phyloP scores from a whole-genome alignment of 129 eudicot species.

The Scalesia atractyloides region DNA sequence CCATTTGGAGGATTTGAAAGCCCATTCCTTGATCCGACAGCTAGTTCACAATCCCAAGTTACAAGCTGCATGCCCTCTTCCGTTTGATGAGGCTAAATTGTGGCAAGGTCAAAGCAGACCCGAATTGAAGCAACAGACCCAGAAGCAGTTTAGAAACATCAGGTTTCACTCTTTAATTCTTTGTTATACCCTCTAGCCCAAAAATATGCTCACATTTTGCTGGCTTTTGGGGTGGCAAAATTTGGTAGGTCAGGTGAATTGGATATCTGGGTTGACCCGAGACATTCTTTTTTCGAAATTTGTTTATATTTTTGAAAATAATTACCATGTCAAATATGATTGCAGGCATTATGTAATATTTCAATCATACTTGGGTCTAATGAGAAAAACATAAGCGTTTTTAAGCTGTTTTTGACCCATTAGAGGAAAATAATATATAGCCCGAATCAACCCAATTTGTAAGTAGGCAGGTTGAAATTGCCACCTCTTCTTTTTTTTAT shows the following conservation, averaged over 20 bases:
- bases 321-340: not conserved
- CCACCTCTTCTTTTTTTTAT: not conserved
- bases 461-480: not conserved
- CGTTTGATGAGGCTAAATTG: conserved; percentile 83
- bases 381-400: not conserved
- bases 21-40: conserved; percentile 72
- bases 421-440: not conserved
- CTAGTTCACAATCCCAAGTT: conserved; percentile 67
- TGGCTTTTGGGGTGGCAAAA: not conserved
- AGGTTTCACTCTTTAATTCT: conserved; percentile 38
- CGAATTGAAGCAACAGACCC: conserved; percentile 74
- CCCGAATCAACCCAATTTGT: not conserved
- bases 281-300: not conserved
- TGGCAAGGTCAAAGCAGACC: conserved; percentile 96
- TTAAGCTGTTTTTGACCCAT: not conserved
- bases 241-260: not conserved
- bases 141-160: conserved; percentile 74
- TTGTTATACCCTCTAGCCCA: not conserved
- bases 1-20: conserved; percentile 69
- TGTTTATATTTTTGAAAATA: not conserved
- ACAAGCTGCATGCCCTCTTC: conserved; percentile 87
- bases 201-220: not conserved
- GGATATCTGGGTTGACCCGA: not conserved
- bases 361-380: not conserved
- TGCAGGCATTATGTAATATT: not conserved